These are phyloP conservation scores for Aspergillus sparsus DNA, from an alignment of 495 filamentous ascomycete genomes.

Conservation along the genomic window DNA sequence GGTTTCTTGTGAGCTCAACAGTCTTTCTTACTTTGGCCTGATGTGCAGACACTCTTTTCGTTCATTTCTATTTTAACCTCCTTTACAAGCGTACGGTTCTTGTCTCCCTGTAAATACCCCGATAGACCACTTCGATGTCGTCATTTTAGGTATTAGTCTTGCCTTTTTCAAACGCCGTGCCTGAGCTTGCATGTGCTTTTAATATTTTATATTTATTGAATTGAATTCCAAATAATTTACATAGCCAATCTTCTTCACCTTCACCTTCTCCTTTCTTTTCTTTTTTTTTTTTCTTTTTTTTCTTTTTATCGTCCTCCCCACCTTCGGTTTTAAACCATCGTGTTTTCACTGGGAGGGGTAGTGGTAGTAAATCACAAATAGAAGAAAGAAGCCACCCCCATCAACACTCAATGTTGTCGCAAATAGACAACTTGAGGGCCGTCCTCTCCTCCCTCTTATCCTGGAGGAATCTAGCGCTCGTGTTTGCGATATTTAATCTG, in stretches of 20 bases:
- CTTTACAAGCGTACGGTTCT: too few relatives aligned
- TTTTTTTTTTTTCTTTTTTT: slow-evolving; percentile 15
- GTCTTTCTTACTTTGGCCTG: too few relatives aligned
- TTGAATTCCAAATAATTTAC: too few relatives aligned
- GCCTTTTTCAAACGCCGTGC: too few relatives aligned
- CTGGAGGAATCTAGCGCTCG: slow-evolving; percentile 56
- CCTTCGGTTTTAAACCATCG: background rate
- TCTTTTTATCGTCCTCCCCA: background rate
- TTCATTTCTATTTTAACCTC: too few relatives aligned
- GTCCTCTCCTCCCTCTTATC: slow-evolving; percentile 33
- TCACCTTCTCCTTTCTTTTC: background rate
- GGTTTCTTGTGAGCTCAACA: too few relatives aligned
- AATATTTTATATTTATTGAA: too few relatives aligned
- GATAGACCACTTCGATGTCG: too few relatives aligned
- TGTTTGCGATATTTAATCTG: slow-evolving; percentile 58
- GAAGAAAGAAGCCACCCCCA: background rate
- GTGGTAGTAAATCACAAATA: background rate
- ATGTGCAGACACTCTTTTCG: too few relatives aligned
- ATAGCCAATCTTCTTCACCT: background rate
- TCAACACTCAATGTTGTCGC: slow-evolving; percentile 3
- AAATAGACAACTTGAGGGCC: slow-evolving; percentile 23
- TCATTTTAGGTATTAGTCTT: too few relatives aligned
- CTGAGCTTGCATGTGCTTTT: too few relatives aligned
- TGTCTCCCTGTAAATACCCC: too few relatives aligned
- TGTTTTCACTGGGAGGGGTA: background rate